Evolutionary conservation across 176 grass and related monocot species (phyloP), one percentile per base, ranked within the genome.

Genomic region (Eleusine coracana): DNA sequence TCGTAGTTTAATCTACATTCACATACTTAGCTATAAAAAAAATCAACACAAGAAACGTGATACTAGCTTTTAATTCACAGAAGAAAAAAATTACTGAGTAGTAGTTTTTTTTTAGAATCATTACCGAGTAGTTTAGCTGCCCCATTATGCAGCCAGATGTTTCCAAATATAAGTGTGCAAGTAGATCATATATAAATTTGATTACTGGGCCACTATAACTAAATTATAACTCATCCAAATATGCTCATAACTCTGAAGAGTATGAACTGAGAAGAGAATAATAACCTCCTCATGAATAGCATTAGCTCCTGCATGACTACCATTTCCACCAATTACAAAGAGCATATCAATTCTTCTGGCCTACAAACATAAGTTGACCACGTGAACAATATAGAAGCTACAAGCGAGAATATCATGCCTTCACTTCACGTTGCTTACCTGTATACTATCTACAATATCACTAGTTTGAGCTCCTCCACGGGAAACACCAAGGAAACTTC

Each of bases 311-410:
- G 96, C 92, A 77, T 98, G 96, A 48, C 90, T 98, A 55, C 96
- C 96, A 71, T 98, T 95, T 92, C 96, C 96, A 72, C 96, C 96
- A 72, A 98, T 88, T 83, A 98, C 89, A 88, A 98, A 98, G 29
- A 98, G 89, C 91, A 98, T 98, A 67, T 98, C 91, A 66, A 98
- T 93, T 88, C 88, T 75, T 77, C 89, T 90, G 56, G 85, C 96
- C 96, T 97, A 72, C 77, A 88, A 91, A 87, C 69, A 85, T 58
- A 39, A 36, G 70, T 64, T n/a, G 7, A 81, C 29, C 3, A 18
- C 66, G 42, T 52, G 31, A 77, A 80, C 9, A 68, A 49, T 52
- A 76, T 61, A 41, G 40, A 81, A 78, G 31, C 20, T 41, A 37
- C 38, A 67, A 81, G 5, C 31, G 5, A 36, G 6, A 77, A 82